Conservation (phyloP, 176 grass and related monocot genomes). For the Paspalum notatum region DNA sequence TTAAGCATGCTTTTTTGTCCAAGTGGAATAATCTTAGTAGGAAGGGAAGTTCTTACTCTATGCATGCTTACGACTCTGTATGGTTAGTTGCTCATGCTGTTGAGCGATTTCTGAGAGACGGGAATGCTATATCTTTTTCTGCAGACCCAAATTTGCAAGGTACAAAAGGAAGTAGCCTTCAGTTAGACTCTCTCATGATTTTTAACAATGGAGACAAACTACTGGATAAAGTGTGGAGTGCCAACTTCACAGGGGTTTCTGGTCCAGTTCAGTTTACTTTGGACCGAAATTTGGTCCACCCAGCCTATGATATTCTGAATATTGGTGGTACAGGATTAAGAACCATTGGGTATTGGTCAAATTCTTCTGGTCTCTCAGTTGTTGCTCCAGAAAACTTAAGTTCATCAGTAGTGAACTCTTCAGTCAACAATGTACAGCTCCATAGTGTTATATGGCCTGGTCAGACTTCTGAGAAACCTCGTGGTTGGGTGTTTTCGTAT, state of each 20-base stretch:
- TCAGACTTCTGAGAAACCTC: constrained; percentile 62
- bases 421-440: constrained; percentile 50
- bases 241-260: constrained; percentile 78
- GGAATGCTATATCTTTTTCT: constrained; percentile 71
- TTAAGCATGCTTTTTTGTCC: constrained; percentile 47
- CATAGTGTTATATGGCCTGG: constrained; percentile 84
- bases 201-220: constrained; percentile 69
- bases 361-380: constrained; percentile 66
- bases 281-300: constrained; percentile 64
- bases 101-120: constrained; percentile 71
- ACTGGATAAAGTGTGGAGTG: constrained; percentile 56
- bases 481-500: constrained; percentile 79
- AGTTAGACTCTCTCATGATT: constrained; percentile 56
- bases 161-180: constrained; percentile 60
- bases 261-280: constrained; percentile 68
- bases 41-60: constrained; percentile 56
- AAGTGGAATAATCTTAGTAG: constrained; percentile 58
- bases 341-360: constrained; percentile 84
- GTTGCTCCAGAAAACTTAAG: constrained; percentile 57
- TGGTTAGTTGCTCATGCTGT: constrained; percentile 86
- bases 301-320: constrained; percentile 82
- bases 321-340: constrained; percentile 70
- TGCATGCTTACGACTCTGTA: constrained; percentile 82
- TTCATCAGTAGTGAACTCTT: constrained; percentile 35
- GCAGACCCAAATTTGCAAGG: constrained; percentile 47